These are phyloP conservation scores for Candida odintsovae DNA, from an alignment of 805 yeast species.

Conservation along the genomic window DNA sequence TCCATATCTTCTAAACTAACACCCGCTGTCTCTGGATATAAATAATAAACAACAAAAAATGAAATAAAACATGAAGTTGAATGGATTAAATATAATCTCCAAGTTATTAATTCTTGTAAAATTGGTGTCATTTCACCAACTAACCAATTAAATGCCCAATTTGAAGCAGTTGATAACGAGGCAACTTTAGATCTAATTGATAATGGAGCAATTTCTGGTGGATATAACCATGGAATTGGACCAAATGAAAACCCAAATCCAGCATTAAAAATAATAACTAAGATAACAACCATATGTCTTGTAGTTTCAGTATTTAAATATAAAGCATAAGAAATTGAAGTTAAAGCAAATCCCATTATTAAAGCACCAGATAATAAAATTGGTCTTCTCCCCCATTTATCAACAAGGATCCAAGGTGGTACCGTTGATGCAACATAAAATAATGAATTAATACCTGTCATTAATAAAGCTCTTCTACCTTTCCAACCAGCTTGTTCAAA, in stretches of 20 bases:
- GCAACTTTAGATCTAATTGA: constrained; percentile 87
- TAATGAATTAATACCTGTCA: constrained; percentile 78
- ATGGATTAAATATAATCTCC: constrained; percentile 80
- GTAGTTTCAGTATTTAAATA: constrained; percentile 46
- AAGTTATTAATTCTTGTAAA: constrained; percentile 65
- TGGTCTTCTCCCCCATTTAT: constrained; percentile 89
- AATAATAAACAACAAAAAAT: constrained; percentile 60
- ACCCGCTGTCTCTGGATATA: constrained; percentile 90
- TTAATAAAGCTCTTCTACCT: constrained; percentile 79
- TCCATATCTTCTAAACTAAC: constrained; percentile 90
- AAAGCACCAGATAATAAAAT: constrained; percentile 73
- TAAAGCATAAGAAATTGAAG: constrained; percentile 57
- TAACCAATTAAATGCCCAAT: constrained; percentile 88
- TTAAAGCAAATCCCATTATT: constrained; percentile 69
- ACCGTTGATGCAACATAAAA: constrained; percentile 62
- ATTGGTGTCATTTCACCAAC: constrained; percentile 93
- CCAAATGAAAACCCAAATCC: constrained; percentile 92
- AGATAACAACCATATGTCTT: constrained; percentile 64
- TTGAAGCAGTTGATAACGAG: constrained; percentile 83
- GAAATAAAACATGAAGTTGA: constrained; percentile 73
- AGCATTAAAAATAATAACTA: constrained; percentile 76
- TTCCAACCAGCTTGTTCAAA: constrained; percentile 95
- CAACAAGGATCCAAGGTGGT: constrained; percentile 90
- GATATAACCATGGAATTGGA: constrained; percentile 86
- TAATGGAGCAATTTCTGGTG: constrained; percentile 82